Percentiles rank a stretch among this genome's conserved stretches.
These are phyloP conservation scores for Chlamydomonas sp. DNA, from an alignment of 139 green algal genomes.

Conservation along the genomic window DNA sequence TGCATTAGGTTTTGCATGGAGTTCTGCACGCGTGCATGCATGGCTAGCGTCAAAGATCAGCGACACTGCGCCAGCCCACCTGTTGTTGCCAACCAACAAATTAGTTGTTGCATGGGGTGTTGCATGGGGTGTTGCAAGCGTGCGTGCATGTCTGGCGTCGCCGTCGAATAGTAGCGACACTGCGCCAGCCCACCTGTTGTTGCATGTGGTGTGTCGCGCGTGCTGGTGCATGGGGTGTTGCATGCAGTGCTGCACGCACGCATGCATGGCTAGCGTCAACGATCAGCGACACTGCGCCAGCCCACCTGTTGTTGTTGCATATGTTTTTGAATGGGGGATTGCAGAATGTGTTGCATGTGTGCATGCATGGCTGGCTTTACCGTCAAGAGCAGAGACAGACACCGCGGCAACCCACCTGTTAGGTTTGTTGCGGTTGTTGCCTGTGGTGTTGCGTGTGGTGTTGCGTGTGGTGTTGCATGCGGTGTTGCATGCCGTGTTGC, in stretches of 20 bases:
- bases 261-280: not conserved
- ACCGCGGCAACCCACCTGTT: conserved; percentile 6
- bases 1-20: no score
- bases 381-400: not conserved
- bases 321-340: not conserved
- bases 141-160: not conserved
- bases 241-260: not conserved
- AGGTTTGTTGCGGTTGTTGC: no score
- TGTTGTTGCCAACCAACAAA: not conserved
- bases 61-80: no score
- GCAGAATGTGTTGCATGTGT: not conserved
- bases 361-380: not conserved
- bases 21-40: not conserved
- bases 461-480: no score
- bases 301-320: not conserved
- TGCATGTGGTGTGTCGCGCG: not conserved
- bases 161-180: conserved; percentile 3
- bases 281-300: no score
- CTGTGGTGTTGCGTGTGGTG: no score
- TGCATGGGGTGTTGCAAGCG: not conserved
- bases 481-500: no score
- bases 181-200: not conserved
- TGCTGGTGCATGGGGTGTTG: not conserved
- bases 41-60: no score
- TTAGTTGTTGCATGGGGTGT: not conserved